Evolutionary conservation across 1,284 basidiomycete genomes (phyloP).

Genomic region (Cutaneotrichosporon sp.): DNA sequence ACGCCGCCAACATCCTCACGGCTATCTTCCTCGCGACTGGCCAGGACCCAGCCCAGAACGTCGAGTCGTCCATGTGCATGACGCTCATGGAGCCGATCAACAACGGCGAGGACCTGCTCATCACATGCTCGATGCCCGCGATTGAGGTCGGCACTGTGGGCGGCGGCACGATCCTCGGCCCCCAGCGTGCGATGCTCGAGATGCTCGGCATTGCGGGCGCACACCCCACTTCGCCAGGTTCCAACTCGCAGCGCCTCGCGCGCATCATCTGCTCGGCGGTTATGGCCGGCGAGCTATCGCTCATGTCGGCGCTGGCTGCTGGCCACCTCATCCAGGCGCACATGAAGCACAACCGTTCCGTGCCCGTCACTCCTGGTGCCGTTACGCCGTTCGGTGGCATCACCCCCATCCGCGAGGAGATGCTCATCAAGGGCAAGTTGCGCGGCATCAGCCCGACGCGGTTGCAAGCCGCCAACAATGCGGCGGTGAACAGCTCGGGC

Average conservation of each 20-base stretch:
- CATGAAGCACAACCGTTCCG: constrained; percentile 58
- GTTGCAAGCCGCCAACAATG: constrained; percentile 1
- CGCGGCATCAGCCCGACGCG: constrained; percentile 16
- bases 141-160: constrained; percentile 97
- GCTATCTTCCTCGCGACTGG: constrained; percentile 95
- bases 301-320: constrained; percentile 85
- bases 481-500: not conserved
- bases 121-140: constrained; percentile 91
- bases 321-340: constrained; percentile 88
- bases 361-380: constrained; percentile 48
- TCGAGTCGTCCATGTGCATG: constrained; percentile 97
- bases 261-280: constrained; percentile 82
- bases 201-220: constrained; percentile 88
- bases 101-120: constrained; percentile 82
- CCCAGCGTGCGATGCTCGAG: constrained; percentile 85
- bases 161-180: constrained; percentile 86
- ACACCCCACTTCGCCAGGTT: constrained; percentile 75
- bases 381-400: constrained; percentile 42
- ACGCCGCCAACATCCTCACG: constrained; percentile 96
- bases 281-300: constrained; percentile 90
- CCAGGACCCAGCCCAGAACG: constrained; percentile 98
- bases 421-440: constrained; percentile 26
- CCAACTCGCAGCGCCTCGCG: constrained; percentile 82
- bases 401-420: constrained; percentile 39
- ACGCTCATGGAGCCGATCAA: constrained; percentile 97